These are phyloP conservation scores for Agastache rugosa DNA, from an alignment of 257 asterid species.

Conservation along the genomic window DNA sequence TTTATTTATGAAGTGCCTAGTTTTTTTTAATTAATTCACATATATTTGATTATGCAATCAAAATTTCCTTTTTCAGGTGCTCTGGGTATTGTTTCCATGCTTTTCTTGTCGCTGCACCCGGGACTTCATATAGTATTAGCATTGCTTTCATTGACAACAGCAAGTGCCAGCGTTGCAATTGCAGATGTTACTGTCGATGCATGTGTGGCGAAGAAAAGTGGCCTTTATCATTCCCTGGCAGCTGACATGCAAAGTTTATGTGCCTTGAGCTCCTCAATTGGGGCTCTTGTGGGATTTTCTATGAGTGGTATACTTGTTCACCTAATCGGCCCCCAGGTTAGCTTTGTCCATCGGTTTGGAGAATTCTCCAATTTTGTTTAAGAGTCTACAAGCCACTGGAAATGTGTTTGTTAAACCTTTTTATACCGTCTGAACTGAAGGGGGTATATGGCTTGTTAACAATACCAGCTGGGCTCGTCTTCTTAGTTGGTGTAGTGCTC, in stretches of 20 bases:
- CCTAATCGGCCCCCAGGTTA: conserved; percentile 87
- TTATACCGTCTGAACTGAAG: conserved; percentile 43
- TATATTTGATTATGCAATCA: not conserved
- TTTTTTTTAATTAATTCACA: not conserved
- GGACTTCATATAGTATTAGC: conserved; percentile 75
- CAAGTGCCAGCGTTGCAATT: conserved; percentile 94
- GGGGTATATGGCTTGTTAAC: conserved; percentile 90
- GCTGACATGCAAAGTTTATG: conserved; percentile 97
- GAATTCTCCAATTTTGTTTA: not conserved
- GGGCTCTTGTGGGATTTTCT: conserved; percentile 81
- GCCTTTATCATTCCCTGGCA: conserved; percentile 76
- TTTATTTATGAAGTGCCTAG: not conserved
- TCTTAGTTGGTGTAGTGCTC: conserved; percentile 73
- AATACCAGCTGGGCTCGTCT: conserved; percentile 79
- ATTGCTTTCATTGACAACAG: conserved; percentile 74
- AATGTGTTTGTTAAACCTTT: conserved; percentile 12
- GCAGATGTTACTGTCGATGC: conserved; percentile 99
- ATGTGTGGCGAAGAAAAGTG: conserved; percentile 91
- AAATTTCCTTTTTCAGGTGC: conserved; percentile 57
- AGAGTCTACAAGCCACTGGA: not conserved
- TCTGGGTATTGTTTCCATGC: conserved; percentile 79
- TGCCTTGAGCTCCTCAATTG: conserved; percentile 83
- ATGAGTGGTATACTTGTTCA: conserved; percentile 85
- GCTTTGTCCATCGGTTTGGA: conserved; percentile 12
- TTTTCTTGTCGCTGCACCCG: conserved; percentile 71